Base-by-base conservation (phyloP, 2,329 filamentous ascomycete species). In the Ascomycota sp. region DNA sequence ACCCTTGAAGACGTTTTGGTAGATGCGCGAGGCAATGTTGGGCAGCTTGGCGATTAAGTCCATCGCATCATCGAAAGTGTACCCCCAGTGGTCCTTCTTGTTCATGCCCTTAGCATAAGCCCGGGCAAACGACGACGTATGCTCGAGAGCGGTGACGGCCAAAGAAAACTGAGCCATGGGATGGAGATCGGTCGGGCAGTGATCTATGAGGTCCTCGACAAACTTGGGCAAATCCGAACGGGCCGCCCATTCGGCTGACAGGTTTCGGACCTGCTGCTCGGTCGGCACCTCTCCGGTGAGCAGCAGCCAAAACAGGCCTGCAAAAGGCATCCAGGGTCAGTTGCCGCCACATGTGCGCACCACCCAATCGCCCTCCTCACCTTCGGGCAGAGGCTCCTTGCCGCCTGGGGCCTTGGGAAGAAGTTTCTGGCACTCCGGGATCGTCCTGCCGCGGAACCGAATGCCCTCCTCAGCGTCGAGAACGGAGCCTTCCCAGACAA, bases 1-100 rank as follows among this genome's bases (percentile, higher is more conserved):
- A 52, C 92, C 89, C 75, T 95, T 94, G 81, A 92, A 98, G 57
- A 95, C 77, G 59, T 98, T 98, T 68, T 92, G 89, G 76, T 98
- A 98, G 71, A 98, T 98, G 65, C 83, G 82, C 40, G 89, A 68
- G 40, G 89, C 89, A 50, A 98, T 94, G 56, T 82, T 94, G 55
- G 89, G 89, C 47, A 98, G 80, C 76, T 95, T 95, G 53, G 89
- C 89, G 56, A 98, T 98, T 56, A 98, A 69, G 63, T 98, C 86
- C 86, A 98, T 95, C 38, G 85, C 89, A 65, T 98, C 89, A 73
- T 98, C 89, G 51, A 91, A 98, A 46, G 85, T 94, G 71, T 95
- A 85, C 60, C 76, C 74, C 89, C 89, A 98, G 80, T 98, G 98
- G 47, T 95, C 83, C 61, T 85, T 81, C 80, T 98, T 98, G 75